A percentile compares a stretch with the other conserved stretches of the same genome.
These are phyloP conservation scores for Monilinia laxa DNA, from an alignment of 2,329 filamentous ascomycete species.

Conservation along the genomic window DNA sequence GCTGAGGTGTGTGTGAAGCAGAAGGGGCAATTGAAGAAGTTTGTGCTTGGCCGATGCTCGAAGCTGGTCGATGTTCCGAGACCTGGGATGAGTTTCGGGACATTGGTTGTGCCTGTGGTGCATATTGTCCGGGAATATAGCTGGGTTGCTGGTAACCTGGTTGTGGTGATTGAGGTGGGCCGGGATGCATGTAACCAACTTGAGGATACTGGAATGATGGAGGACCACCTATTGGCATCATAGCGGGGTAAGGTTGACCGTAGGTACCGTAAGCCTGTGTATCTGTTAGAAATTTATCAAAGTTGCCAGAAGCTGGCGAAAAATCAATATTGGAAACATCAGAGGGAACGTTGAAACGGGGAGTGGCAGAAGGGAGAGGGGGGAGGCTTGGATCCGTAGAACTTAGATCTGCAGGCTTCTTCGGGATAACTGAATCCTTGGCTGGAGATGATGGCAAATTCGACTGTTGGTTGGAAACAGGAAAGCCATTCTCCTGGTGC, in stretches of 20 bases:
- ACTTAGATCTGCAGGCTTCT: constrained; percentile 19
- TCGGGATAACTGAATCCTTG: constrained; percentile 20
- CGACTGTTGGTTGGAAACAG: constrained; percentile 26
- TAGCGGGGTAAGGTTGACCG: constrained; percentile 50
- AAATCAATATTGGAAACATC: constrained; percentile 51
- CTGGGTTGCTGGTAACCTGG: constrained; percentile 48
- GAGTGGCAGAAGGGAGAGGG: constrained; percentile 36
- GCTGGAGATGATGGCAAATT: constrained; percentile 13
- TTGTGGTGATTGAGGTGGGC: constrained; percentile 47
- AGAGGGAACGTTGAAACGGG: constrained; percentile 31
- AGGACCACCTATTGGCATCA: constrained; percentile 43
- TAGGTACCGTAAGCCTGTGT: constrained; percentile 57
- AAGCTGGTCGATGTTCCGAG: constrained; percentile 59
- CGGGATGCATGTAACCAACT: constrained; percentile 51
- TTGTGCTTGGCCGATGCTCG: constrained; percentile 41
- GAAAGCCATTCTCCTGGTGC: constrained; percentile 28
- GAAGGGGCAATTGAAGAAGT: constrained; percentile 39
- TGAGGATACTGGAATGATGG: constrained; percentile 46
- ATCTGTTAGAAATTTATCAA: constrained; percentile 60
- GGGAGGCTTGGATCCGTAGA: constrained; percentile 26
- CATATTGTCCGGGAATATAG: constrained; percentile 41
- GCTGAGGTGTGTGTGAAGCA: constrained; percentile 53
- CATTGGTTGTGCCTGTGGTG: constrained; percentile 62
- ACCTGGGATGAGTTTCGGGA: constrained; percentile 81
- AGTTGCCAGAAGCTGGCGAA: constrained; percentile 67